A percentile compares a stretch with the other conserved stretches of the same genome.
phyloP scores from a whole-genome alignment of 108 stramenopile genomes.

The Pseudonitzschia multistriata region DNA sequence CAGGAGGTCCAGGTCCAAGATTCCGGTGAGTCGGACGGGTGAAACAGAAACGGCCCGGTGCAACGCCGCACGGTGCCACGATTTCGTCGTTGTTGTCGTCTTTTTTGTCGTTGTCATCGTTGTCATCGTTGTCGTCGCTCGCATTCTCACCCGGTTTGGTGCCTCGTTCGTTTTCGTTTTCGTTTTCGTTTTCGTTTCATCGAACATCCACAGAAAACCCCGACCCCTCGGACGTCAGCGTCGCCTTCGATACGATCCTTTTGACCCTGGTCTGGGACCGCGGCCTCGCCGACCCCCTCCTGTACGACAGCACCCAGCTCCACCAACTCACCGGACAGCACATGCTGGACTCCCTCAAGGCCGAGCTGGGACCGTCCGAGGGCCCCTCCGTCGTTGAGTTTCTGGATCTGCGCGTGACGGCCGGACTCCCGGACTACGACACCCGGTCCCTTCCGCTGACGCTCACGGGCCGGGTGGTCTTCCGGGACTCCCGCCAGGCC shows the following conservation, averaged over 20 bases:
- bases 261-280: constrained; percentile 14
- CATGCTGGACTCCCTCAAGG: constrained; percentile 17
- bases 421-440: constrained; percentile 11
- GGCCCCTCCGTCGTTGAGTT: background rate
- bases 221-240: background rate
- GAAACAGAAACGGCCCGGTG: too few species aligned
- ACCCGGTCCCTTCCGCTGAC: background rate
- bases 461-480: background rate
- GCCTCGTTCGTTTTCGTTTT: background rate
- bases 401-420: constrained; percentile 5
- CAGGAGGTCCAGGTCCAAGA: background rate
- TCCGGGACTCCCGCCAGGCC: background rate
- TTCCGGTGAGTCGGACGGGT: background rate
- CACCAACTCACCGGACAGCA: constrained; percentile 17
- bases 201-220: background rate
- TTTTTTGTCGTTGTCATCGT: background rate
- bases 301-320: constrained; percentile 14
- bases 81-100: too few species aligned
- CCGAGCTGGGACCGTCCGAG: constrained; percentile 15
- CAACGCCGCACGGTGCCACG: too few species aligned
- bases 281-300: background rate
- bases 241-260: constrained; percentile 18
- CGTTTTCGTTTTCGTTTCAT: background rate
- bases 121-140: background rate
- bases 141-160: background rate